A percentile compares a stretch with the other conserved stretches of the same genome.
These are phyloP conservation scores for Solanum chacoense DNA, from an alignment of 305 asterid species.

Conservation along the genomic window DNA sequence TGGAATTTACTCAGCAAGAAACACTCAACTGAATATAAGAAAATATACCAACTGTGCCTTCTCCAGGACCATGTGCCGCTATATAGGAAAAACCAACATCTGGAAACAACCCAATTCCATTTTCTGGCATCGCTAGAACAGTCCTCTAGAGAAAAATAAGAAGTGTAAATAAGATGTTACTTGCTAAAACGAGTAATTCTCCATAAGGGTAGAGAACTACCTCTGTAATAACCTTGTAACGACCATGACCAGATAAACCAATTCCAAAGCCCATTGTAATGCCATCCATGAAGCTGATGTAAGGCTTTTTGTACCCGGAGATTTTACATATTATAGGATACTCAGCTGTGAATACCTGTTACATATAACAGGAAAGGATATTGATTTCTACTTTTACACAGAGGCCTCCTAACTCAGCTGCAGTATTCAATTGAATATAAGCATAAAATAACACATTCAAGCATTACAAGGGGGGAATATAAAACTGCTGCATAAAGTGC, in stretches of 20 bases:
- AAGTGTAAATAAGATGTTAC: slow-evolving; percentile 5
- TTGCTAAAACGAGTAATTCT: not conserved
- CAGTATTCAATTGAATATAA: not conserved
- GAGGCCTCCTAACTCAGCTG: not conserved
- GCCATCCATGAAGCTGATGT: slow-evolving; percentile 92
- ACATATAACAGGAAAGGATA: not conserved
- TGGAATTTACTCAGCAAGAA: not conserved
- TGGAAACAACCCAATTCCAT: slow-evolving; percentile 92
- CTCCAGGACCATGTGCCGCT: slow-evolving; percentile 94
- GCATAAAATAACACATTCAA: not conserved
- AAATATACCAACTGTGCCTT: slow-evolving; percentile 82
- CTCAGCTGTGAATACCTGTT: slow-evolving; percentile 86
- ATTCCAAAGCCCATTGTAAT: slow-evolving; percentile 97
- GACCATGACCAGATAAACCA: slow-evolving; percentile 96
- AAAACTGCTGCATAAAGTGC: not conserved
- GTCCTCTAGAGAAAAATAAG: slow-evolving; percentile 53
- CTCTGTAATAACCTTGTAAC: slow-evolving; percentile 84
- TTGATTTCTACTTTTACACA: not conserved
- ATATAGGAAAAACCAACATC: slow-evolving; percentile 96
- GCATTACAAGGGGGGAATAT: not conserved
- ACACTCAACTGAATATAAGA: not conserved
- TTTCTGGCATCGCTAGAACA: slow-evolving; percentile 97
- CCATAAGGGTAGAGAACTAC: slow-evolving; percentile 26
- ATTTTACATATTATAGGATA: slow-evolving; percentile 93
- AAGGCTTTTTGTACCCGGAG: slow-evolving; percentile 82